phyloP scores from a whole-genome alignment of 2,329 filamentous ascomycete genomes.

The Talaromyces sp. region DNA sequence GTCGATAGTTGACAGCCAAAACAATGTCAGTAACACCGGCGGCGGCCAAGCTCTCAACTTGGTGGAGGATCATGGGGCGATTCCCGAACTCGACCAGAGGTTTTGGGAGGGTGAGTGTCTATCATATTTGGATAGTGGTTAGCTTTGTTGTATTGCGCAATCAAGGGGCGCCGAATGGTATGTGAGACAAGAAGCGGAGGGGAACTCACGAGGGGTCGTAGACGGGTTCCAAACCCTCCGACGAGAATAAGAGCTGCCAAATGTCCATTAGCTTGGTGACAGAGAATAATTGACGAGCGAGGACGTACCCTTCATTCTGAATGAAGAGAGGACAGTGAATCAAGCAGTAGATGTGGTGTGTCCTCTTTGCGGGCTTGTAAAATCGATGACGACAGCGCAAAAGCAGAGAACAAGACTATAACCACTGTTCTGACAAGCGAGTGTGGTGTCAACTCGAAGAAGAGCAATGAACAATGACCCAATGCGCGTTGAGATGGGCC shows the following conservation, averaged over 20 bases:
- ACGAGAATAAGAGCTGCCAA: constrained; percentile 91
- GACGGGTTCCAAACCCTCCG: constrained; percentile 96
- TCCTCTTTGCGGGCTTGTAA: neutral
- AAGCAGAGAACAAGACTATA: neutral
- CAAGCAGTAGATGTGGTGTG: neutral
- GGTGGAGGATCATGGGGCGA: constrained; percentile 98
- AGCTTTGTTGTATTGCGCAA: constrained; percentile 15
- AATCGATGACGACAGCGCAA: constrained; percentile 6
- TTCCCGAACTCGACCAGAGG: constrained; percentile 97
- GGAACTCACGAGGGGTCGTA: constrained; percentile 79
- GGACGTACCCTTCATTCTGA: constrained; percentile 43
- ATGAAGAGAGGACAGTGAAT: neutral
- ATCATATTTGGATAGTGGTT: constrained; percentile 13
- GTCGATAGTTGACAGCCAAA: constrained; percentile 96
- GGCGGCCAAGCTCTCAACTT: constrained; percentile 88
- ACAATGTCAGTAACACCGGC: constrained; percentile 97
- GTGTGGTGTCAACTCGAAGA: neutral
- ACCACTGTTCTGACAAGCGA: neutral
- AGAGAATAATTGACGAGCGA: neutral
- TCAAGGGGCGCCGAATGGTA: neutral
- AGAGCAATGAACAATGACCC: neutral
- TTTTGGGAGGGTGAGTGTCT: constrained; percentile 96
- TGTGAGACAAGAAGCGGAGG: constrained; percentile 13
- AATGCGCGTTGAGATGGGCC: neutral
- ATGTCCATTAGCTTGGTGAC: neutral